Conservation (phyloP, 1,139 yeast species). For the Saccharomyces pastorianus region DNA sequence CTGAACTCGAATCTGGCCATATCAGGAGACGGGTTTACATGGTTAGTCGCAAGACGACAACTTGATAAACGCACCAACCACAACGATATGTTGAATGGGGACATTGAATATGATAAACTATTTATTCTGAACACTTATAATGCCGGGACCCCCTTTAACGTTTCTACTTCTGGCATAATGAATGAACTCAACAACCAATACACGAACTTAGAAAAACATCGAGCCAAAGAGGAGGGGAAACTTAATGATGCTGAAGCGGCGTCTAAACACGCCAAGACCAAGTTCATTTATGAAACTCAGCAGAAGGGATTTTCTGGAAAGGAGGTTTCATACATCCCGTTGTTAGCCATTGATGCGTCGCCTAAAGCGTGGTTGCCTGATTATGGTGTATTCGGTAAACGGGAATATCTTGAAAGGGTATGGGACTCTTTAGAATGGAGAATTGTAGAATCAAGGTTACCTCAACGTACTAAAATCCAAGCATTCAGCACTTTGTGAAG, state of each 20-base stretch:
- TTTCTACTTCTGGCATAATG: conserved; percentile 28
- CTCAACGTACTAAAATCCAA: background rate
- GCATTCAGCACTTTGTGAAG: background rate
- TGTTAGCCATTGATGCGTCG: conserved; percentile 62
- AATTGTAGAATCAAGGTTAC: conserved; percentile 44
- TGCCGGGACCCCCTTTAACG: conserved; percentile 53
- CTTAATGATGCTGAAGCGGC: conserved; percentile 1
- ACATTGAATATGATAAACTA: conserved; percentile 38
- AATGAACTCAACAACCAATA: conserved; percentile 14
- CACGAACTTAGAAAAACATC: conserved; percentile 5
- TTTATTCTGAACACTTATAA: conserved; percentile 68
- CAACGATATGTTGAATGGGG: conserved; percentile 11
- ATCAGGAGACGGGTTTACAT: conserved; percentile 68
- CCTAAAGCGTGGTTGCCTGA: conserved; percentile 62
- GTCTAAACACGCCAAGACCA: background rate
- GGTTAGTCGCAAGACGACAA: conserved; percentile 48
- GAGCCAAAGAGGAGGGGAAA: conserved; percentile 1
- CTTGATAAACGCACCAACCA: conserved; percentile 33
- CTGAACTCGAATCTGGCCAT: conserved; percentile 54
- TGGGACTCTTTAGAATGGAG: conserved; percentile 73
- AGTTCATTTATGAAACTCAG: background rate
- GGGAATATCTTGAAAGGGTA: conserved; percentile 53
- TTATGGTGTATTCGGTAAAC: conserved; percentile 72
- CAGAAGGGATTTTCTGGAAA: conserved; percentile 2
- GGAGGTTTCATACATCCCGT: conserved; percentile 42